Conservation (phyloP, 768 basidiomycete genomes). For the Boletus vinaceobasis region DNA sequence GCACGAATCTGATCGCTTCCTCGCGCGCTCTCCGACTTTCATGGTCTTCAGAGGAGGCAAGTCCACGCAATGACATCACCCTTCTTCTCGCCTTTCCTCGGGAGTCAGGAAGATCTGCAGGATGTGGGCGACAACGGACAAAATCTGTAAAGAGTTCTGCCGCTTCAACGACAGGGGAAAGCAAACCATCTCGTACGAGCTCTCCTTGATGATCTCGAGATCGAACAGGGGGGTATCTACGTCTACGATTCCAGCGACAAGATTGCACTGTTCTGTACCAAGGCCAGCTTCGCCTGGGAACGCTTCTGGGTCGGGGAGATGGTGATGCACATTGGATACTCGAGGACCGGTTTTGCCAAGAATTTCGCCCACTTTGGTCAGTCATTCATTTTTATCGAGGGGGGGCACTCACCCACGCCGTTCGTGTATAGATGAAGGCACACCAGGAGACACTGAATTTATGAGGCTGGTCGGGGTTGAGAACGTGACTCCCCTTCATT, state of each 20-base stretch:
- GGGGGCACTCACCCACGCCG: neutral
- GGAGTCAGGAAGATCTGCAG: constrained; percentile 45
- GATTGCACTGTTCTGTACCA: constrained; percentile 58
- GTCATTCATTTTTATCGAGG: constrained; percentile 7
- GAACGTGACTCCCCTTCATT: constrained; percentile 13
- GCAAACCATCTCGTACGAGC: constrained; percentile 46
- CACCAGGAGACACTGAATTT: constrained; percentile 44
- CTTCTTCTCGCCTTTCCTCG: neutral
- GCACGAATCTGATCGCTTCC: constrained; percentile 50
- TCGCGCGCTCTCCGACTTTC: constrained; percentile 50
- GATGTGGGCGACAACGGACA: constrained; percentile 34
- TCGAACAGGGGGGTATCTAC: constrained; percentile 55
- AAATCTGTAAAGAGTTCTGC: constrained; percentile 7
- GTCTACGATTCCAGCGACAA: constrained; percentile 54
- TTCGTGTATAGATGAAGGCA: constrained; percentile 46
- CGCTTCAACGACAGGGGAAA: neutral
- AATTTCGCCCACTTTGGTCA: constrained; percentile 49
- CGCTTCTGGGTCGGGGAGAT: constrained; percentile 62
- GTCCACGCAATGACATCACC: neutral
- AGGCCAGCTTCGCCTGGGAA: constrained; percentile 49
- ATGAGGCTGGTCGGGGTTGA: constrained; percentile 43
- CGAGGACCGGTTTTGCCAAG: constrained; percentile 37
- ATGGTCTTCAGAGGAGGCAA: constrained; percentile 37
- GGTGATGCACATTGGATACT: constrained; percentile 42
- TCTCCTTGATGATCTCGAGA: constrained; percentile 42